Evolutionary conservation across 2,329 filamentous ascomycete species (phyloP).

Genomic region (Colletotrichum chrysophilum): DNA sequence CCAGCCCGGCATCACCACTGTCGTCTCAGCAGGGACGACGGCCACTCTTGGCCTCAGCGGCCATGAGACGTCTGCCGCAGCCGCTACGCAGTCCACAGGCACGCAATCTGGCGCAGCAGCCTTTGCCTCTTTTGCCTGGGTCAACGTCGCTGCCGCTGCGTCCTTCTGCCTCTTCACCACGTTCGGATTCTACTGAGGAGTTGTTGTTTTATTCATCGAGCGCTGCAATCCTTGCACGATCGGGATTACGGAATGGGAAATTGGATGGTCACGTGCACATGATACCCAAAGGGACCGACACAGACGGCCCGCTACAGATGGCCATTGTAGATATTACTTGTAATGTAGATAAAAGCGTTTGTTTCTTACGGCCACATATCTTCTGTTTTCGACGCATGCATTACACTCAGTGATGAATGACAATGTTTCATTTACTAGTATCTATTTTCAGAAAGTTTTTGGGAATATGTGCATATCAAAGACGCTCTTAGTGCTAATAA

Average conservation of each 20-base stretch:
- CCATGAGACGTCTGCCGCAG: slow-evolving; percentile 34
- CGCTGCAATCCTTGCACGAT: not conserved
- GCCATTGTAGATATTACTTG: slow-evolving; percentile 16
- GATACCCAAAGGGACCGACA: slow-evolving; percentile 27
- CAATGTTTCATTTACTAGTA: not conserved
- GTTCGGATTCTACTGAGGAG: slow-evolving; percentile 4
- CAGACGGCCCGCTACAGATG: slow-evolving; percentile 12
- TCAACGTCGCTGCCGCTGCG: slow-evolving; percentile 3
- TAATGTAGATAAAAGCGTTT: slow-evolving; percentile 20
- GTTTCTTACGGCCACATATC: not conserved
- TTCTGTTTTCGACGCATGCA: not conserved
- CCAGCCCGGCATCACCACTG: not conserved
- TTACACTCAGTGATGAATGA: not conserved
- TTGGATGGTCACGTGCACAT: slow-evolving; percentile 25
- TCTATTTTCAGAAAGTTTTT: not conserved
- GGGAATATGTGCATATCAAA: not conserved
- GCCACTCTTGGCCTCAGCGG: slow-evolving; percentile 37
- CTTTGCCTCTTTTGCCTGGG: not conserved
- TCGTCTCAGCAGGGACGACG: slow-evolving; percentile 15
- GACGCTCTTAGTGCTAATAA: not conserved
- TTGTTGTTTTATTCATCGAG: not conserved
- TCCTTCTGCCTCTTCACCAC: slow-evolving; percentile 2
- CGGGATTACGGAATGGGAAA: slow-evolving; percentile 14
- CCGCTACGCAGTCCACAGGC: slow-evolving; percentile 11
- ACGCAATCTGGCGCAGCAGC: not conserved